phyloP scores from a whole-genome alignment of 331 rosid genomes.

The Ulmus americana region DNA sequence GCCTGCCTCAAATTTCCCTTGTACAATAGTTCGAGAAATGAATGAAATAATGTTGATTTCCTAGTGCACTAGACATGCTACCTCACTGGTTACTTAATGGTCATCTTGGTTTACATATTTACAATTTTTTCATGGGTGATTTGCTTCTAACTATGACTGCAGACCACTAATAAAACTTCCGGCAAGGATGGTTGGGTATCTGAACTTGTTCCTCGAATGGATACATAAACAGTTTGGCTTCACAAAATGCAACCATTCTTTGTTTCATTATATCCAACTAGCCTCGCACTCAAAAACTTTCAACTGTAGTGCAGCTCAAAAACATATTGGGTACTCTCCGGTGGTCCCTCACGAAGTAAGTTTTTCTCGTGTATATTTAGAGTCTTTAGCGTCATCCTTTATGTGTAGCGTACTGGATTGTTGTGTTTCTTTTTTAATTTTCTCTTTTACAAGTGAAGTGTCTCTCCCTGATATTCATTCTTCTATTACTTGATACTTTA shows the following conservation, averaged over 20 bases:
- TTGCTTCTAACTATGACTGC: constrained; percentile 24
- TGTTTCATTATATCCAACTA: constrained; percentile 47
- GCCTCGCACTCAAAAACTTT: constrained; percentile 61
- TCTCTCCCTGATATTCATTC: neutral
- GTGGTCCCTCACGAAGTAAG: constrained; percentile 63
- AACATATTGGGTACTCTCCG: constrained; percentile 61
- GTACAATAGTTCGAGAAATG: too few relatives aligned
- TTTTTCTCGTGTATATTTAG: constrained; percentile 9
- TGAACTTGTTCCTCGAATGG: constrained; percentile 48
- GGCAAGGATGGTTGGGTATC: constrained; percentile 39
- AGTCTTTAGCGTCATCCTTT: neutral
- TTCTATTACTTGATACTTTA: neutral
- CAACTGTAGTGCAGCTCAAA: constrained; percentile 56
- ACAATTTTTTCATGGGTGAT: neutral
- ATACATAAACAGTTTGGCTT: constrained; percentile 42
- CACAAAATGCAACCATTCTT: constrained; percentile 37
- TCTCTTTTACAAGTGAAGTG: neutral
- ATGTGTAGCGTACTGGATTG: too few relatives aligned
- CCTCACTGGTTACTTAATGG: neutral
- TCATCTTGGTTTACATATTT: neutral
- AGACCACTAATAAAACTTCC: constrained; percentile 78
- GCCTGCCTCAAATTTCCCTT: too few relatives aligned
- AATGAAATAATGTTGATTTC: neutral
- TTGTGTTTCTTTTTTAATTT: neutral
- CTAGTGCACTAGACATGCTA: neutral